phyloP scores from a whole-genome alignment of 352 stramenopile genomes.

The Globisporangium alternatum region DNA sequence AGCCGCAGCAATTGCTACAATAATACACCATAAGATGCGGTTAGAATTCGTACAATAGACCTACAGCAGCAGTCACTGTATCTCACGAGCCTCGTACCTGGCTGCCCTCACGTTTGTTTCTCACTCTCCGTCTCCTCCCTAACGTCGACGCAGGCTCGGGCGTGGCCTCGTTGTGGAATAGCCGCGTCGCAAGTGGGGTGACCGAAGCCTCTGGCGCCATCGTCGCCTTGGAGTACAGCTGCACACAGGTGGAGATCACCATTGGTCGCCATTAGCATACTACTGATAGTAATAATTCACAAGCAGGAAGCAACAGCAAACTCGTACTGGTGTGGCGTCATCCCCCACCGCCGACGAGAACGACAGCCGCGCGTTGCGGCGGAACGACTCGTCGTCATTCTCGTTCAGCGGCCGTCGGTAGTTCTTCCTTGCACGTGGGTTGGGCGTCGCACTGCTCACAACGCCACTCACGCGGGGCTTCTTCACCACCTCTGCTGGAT shows the following conservation, averaged over 20 bases:
- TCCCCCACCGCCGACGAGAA: slow-evolving; percentile 58
- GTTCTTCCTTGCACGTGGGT: slow-evolving; percentile 35
- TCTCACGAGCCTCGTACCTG: slow-evolving; percentile 8
- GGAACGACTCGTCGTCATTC: slow-evolving; percentile 56
- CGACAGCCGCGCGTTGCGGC: slow-evolving; percentile 46
- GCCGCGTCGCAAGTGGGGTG: slow-evolving; percentile 19
- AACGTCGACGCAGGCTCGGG: not conserved
- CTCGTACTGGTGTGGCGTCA: slow-evolving; percentile 48
- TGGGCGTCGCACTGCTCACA: slow-evolving; percentile 29
- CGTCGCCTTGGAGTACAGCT: slow-evolving; percentile 4
- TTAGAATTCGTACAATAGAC: not conserved
- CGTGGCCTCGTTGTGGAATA: slow-evolving; percentile 16
- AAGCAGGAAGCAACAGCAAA: not conserved
- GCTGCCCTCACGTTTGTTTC: not conserved
- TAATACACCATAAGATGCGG: not conserved
- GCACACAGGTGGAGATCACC: not conserved
- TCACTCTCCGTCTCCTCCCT: not conserved
- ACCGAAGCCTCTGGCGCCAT: not conserved
- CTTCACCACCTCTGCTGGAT: slow-evolving; percentile 42
- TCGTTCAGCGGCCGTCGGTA: slow-evolving; percentile 51
- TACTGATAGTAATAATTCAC: not conserved
- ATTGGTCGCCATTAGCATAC: not conserved
- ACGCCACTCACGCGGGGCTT: slow-evolving; percentile 43
- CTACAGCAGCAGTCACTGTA: not conserved
- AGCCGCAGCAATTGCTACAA: slow-evolving; percentile 47